Base-by-base conservation (phyloP, 2,329 filamentous ascomycete genomes). In the Pseudogymnoascus sp. region DNA sequence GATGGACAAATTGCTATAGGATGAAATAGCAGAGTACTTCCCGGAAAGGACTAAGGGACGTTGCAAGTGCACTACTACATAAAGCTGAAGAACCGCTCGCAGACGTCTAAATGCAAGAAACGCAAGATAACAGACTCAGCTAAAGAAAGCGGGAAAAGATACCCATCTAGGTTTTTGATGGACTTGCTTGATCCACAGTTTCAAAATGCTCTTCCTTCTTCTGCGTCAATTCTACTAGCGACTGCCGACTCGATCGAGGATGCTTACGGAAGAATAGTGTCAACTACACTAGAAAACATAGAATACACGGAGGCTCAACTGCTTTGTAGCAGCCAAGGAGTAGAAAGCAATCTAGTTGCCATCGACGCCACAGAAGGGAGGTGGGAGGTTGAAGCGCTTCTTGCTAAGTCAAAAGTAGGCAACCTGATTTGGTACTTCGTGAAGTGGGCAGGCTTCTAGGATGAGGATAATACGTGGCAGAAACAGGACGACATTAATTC, bases 371-470 rank as follows among this genome's bases (percentile, higher is more conserved):
- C 38, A 15, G 58, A 62, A 58, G 56, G 59, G 38, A 60, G 58
- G 38, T 63, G 52, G 58, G 59, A 66, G 55, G 63, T 60, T 61
- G 35, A 67, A 61, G 60, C 33, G n/a, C 57, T 67, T 41, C 65
- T 67, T 64, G 57, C 62, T 33, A 66, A 64, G 57, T 65, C 39
- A 61, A 65, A 62, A 59, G 28, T 35, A 63, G 59, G 61, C 38
- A 66, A 63, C 45, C 56, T 41, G 55, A 63, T 61, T 48, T 62
- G 45, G 48, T 66, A 64, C 45, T 57, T 67, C 65, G 48, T 65
- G 23, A 65, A 67, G 61, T 66, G 33, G 61, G 65, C 62, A 62
- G 65, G 60, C 23, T 67, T 65, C 60, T 52, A 35, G 18, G 26
- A 66, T 45, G n/a, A n/a, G n/a, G n/a, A n/a, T n/a, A n/a, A n/a